Evolutionary conservation across 2,329 filamentous ascomycete species (phyloP).

Genomic region (Colletotrichum neosansevieriae): DNA sequence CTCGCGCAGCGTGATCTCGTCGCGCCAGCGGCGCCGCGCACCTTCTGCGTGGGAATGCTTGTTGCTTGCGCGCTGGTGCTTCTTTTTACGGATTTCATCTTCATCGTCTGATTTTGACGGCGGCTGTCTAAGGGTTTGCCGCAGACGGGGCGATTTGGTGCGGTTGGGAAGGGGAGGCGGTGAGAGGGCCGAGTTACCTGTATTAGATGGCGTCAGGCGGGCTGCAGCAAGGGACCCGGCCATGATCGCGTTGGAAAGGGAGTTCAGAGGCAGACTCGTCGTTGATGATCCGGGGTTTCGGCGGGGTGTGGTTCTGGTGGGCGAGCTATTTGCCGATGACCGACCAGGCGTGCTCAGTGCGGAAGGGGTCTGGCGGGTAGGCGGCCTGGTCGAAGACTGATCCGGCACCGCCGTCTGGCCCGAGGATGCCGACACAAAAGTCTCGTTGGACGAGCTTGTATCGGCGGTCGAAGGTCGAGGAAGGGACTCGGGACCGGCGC

Average conservation of each 20-base stretch:
- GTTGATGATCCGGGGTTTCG: slow-evolving; percentile 46
- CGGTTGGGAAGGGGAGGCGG: slow-evolving; percentile 56
- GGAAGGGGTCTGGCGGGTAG: slow-evolving; percentile 18
- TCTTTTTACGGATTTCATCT: slow-evolving; percentile 62
- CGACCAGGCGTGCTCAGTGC: slow-evolving; percentile 25
- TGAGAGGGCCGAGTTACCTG: slow-evolving; percentile 54
- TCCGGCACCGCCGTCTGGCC: slow-evolving; percentile 34
- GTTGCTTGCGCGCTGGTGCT: slow-evolving; percentile 60
- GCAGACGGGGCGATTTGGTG: slow-evolving; percentile 66
- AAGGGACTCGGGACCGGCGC: slow-evolving; percentile 12
- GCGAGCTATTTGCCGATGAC: slow-evolving; percentile 46
- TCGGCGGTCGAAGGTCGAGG: slow-evolving; percentile 40
- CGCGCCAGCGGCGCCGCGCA: slow-evolving; percentile 80
- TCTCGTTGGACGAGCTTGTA: slow-evolving; percentile 42
- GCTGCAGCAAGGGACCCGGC: slow-evolving; percentile 79
- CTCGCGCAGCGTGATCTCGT: slow-evolving; percentile 78
- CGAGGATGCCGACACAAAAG: slow-evolving; percentile 49
- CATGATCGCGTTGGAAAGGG: slow-evolving; percentile 80
- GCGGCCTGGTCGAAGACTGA: not conserved
- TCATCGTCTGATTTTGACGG: slow-evolving; percentile 65
- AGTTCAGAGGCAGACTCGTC: slow-evolving; percentile 67
- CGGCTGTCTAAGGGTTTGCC: slow-evolving; percentile 74
- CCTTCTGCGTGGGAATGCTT: slow-evolving; percentile 84
- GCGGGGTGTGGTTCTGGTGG: slow-evolving; percentile 52
- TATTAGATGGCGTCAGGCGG: slow-evolving; percentile 59